These are phyloP conservation scores for Penstemon davidsonii DNA, from an alignment of 257 asterid genomes.

Conservation along the genomic window DNA sequence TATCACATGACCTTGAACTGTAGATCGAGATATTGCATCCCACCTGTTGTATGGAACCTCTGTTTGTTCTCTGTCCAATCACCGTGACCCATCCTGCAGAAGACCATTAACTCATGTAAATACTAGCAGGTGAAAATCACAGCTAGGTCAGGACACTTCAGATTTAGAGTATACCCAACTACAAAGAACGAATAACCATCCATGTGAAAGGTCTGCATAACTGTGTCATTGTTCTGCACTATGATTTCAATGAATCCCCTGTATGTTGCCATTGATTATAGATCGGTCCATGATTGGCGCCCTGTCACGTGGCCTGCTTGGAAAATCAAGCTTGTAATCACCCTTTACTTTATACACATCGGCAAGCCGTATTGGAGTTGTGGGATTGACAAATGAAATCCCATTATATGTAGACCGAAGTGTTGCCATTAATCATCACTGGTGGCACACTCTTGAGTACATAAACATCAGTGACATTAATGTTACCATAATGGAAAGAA, in stretches of 20 bases:
- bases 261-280: slow-evolving; percentile 74
- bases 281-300: slow-evolving; percentile 63
- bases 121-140: background rate
- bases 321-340: slow-evolving; percentile 88
- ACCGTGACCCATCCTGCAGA: slow-evolving; percentile 77
- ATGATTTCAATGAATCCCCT: slow-evolving; percentile 86
- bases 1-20: slow-evolving; percentile 71
- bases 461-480: slow-evolving; percentile 73
- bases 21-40: slow-evolving; percentile 95
- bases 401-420: slow-evolving; percentile 71
- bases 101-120: background rate
- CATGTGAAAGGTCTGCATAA: slow-evolving; percentile 76
- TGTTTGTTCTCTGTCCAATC: slow-evolving; percentile 81
- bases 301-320: slow-evolving; percentile 54
- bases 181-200: slow-evolving; percentile 95
- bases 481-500: slow-evolving; percentile 82
- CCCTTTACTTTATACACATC: slow-evolving; percentile 70
- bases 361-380: slow-evolving; percentile 79
- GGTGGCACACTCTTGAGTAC: slow-evolving; percentile 59
- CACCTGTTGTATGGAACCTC: slow-evolving; percentile 83
- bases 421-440: slow-evolving; percentile 56
- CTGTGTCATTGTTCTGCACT: slow-evolving; percentile 81
- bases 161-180: slow-evolving; percentile 63
- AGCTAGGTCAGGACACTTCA: background rate
- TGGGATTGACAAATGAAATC: slow-evolving; percentile 76